Evolutionary conservation across 495 filamentous ascomycete species (phyloP), one percentile per base, ranked within the genome.

Genomic region (Letharia columbiana): DNA sequence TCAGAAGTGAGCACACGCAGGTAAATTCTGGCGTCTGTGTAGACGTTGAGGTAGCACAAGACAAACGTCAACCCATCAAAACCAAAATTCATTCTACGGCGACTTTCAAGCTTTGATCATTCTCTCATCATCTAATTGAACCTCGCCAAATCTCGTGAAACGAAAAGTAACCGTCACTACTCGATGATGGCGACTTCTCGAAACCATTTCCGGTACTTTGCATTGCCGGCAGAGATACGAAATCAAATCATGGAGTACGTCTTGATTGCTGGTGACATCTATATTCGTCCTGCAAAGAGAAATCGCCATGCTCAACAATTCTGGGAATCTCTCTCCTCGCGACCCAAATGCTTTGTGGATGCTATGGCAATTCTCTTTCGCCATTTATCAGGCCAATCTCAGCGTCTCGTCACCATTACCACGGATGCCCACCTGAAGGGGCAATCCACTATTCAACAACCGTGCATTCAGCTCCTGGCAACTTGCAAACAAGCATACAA

Each of bases 201-300:
- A 47, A 17, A 18, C 18, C 35, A 10, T 3, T 60, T 60, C 15
- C 33, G 33, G 4, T 60, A 40, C 35, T 60, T 60, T 40, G 58
- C 58, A n/a, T 42, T 60, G 23, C 58, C 58, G 15, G 20, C 58
- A 42, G 58, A 60, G 41, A 60, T 40, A 39, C 58, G 58, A 40
- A 37, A 40, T 60, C 61, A 54, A 5, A 63, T 63, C 20, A 63
- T 63, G 39, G 33, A 40, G 41, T 52, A 39, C 33, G 40, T 54
- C 42, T 20, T 47, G 44, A 20, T 18, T 47, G 15, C 44, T 20
- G 44, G 44, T 20, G 44, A 47, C 44, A 15, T 47, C 44, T 47
- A 47, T 20, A 47, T 47, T 20, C 44, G 18, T 47, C 17, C 44
- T 47, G 44, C 40, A 42, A 42, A 42, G 10, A 42, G 40, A 13